Evolutionary conservation across 805 yeast genomes (phyloP).

Genomic region (Nakazawaea holstii): DNA sequence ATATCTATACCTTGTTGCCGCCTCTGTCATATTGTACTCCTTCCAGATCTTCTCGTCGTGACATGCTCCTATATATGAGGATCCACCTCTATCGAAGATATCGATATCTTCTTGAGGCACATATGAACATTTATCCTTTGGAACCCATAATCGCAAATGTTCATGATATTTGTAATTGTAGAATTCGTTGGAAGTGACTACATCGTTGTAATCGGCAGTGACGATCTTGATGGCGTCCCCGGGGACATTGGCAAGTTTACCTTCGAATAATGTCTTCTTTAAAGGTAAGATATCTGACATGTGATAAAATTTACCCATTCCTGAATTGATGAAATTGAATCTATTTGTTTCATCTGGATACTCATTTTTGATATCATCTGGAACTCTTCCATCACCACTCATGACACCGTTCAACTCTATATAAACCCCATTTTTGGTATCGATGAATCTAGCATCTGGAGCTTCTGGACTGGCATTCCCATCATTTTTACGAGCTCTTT

Average conservation of each 20-base stretch:
- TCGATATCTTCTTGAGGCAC: slow-evolving; percentile 35
- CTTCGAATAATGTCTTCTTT: slow-evolving; percentile 23
- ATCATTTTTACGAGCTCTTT: slow-evolving; percentile 42
- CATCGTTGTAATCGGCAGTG: slow-evolving; percentile 19
- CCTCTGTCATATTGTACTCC: slow-evolving; percentile 29
- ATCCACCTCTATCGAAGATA: slow-evolving; percentile 26
- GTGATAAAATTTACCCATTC: slow-evolving; percentile 28
- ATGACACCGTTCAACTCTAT: slow-evolving; percentile 53
- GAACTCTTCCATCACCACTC: slow-evolving; percentile 16
- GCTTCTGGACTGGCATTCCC: slow-evolving; percentile 38
- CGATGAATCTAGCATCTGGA: slow-evolving; percentile 53
- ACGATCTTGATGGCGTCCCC: slow-evolving; percentile 16
- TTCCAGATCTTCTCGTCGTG: slow-evolving; percentile 33
- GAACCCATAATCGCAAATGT: slow-evolving; percentile 33
- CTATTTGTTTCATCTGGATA: slow-evolving; percentile 15
- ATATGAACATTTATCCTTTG: slow-evolving; percentile 29
- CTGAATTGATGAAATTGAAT: slow-evolving; percentile 27
- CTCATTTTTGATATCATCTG: slow-evolving; percentile 15
- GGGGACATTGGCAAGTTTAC: slow-evolving; percentile 24
- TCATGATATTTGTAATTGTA: slow-evolving; percentile 26
- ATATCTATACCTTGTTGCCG: slow-evolving; percentile 20
- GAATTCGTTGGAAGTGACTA: slow-evolving; percentile 17
- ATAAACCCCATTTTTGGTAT: slow-evolving; percentile 52
- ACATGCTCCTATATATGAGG: slow-evolving; percentile 35
- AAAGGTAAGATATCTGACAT: slow-evolving; percentile 21